Percentiles rank a stretch among this genome's conserved stretches.
These are phyloP conservation scores for Zygoascus hellenicus DNA, from an alignment of 1,139 yeast genomes.

Conservation along the genomic window DNA sequence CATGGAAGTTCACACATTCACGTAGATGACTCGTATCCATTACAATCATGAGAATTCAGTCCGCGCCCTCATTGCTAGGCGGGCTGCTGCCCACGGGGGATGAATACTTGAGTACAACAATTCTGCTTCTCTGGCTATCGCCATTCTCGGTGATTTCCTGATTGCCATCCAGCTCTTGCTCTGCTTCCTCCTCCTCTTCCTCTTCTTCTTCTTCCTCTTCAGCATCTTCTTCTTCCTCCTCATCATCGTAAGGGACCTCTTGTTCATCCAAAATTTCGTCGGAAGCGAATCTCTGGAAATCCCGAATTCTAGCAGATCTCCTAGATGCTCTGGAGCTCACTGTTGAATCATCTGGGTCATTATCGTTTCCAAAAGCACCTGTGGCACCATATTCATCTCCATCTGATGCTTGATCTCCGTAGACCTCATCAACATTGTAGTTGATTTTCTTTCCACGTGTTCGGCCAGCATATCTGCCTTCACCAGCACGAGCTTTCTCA, in stretches of 20 bases:
- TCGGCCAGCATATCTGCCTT: constrained; percentile 32
- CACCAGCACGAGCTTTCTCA: constrained; percentile 25
- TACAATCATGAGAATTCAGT: too few species aligned
- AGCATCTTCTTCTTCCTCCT: constrained; percentile 12
- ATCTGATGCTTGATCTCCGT: constrained; percentile 15
- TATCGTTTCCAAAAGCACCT: constrained; percentile 19
- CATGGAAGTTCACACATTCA: too few species aligned
- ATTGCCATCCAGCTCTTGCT: constrained; percentile 14
- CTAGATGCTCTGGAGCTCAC: constrained; percentile 10
- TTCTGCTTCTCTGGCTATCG: constrained; percentile 5
- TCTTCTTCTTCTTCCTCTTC: constrained; percentile 9
- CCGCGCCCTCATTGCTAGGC: background rate
- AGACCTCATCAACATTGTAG: constrained; percentile 21
- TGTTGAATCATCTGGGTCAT: constrained; percentile 17
- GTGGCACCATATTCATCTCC: constrained; percentile 13
- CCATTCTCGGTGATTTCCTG: background rate
- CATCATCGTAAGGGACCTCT: constrained; percentile 14
- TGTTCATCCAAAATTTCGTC: constrained; percentile 6
- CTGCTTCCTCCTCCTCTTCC: constrained; percentile 12
- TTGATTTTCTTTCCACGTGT: constrained; percentile 36
- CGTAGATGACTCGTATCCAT: too few species aligned
- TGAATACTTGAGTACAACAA: constrained; percentile 11
- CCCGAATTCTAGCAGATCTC: constrained; percentile 15
- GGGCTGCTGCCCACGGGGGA: constrained; percentile 5
- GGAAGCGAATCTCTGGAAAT: background rate